Conservation (phyloP, 2,329 filamentous ascomycete genomes). For the Grosmannia penicillata region DNA sequence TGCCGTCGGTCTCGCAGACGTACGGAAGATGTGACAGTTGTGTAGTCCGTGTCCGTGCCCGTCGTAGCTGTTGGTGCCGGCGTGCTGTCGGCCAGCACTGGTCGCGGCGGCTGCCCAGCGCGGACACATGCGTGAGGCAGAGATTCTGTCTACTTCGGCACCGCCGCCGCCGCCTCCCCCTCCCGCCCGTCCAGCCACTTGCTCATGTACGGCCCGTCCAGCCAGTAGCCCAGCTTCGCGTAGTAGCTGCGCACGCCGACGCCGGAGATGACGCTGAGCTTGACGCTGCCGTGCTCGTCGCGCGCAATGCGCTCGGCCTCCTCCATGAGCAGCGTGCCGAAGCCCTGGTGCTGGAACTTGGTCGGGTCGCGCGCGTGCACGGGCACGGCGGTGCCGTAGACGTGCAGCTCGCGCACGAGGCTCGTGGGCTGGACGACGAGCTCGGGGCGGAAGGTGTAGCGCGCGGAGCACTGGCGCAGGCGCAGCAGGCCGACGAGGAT, state of each 20-base stretch:
- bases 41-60: too few relatives aligned
- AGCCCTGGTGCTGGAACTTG: conserved; percentile 98
- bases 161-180: too few relatives aligned
- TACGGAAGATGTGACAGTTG: too few relatives aligned
- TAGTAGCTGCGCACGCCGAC: conserved; percentile 96
- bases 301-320: conserved; percentile 91
- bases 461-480: conserved; percentile 76
- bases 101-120: too few relatives aligned
- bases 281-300: conserved; percentile 83
- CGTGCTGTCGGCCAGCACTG: too few relatives aligned
- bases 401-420: conserved; percentile 85
- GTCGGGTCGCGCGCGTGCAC: conserved; percentile 88
- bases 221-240: conserved; percentile 76
- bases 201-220: conserved; percentile 80
- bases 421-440: conserved; percentile 76
- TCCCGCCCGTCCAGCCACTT: conserved; percentile 43
- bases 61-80: too few relatives aligned
- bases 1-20: too few relatives aligned
- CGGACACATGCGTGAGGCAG: too few relatives aligned
- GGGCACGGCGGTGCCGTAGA: conserved; percentile 94
- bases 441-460: conserved; percentile 85
- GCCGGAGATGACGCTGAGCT: conserved; percentile 96
- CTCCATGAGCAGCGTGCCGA: conserved; percentile 92
- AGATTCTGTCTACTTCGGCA: too few relatives aligned
- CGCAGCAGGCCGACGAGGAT: conserved; percentile 86